Percentiles rank a stretch among this genome's conserved stretches.
Evolutionary conservation across 2,329 filamentous ascomycete species (phyloP).

Genomic region (Cladobotryum protrusum): DNA sequence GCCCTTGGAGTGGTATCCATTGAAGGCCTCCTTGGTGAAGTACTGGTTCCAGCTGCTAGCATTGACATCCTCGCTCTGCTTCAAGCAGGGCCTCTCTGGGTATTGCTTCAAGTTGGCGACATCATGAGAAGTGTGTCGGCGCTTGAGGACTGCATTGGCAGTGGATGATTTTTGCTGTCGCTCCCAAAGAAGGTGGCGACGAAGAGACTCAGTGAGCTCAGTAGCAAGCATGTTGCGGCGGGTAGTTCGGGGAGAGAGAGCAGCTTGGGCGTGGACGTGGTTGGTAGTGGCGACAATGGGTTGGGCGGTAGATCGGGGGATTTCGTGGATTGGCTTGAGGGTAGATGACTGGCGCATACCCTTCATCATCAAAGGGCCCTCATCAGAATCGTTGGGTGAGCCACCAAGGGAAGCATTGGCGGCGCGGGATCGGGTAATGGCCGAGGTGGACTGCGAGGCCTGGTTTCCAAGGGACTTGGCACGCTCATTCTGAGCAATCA

Average conservation of each 20-base stretch:
- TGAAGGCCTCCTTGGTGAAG: slow-evolving; percentile 68
- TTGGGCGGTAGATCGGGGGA: slow-evolving; percentile 62
- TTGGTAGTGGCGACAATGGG: slow-evolving; percentile 71
- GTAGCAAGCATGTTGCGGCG: slow-evolving; percentile 92
- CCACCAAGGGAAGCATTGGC: slow-evolving; percentile 37
- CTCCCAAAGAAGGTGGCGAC: slow-evolving; percentile 89
- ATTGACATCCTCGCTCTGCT: slow-evolving; percentile 55
- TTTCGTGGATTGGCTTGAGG: slow-evolving; percentile 52
- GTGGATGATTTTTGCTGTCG: slow-evolving; percentile 90
- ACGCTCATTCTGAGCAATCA: slow-evolving; percentile 73
- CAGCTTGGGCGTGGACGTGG: slow-evolving; percentile 60
- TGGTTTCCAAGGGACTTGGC: slow-evolving; percentile 62
- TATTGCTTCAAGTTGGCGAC: slow-evolving; percentile 82
- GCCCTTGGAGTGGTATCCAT: slow-evolving; percentile 39
- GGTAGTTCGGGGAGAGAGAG: slow-evolving; percentile 85
- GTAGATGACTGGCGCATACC: slow-evolving; percentile 43
- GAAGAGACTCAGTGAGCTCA: slow-evolving; percentile 86
- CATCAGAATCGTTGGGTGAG: slow-evolving; percentile 55
- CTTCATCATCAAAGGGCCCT: slow-evolving; percentile 60
- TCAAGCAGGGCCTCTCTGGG: slow-evolving; percentile 59
- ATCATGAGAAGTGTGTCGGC: slow-evolving; percentile 84
- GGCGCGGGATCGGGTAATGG: slow-evolving; percentile 59
- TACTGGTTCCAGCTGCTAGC: slow-evolving; percentile 79
- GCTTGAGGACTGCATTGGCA: slow-evolving; percentile 80
- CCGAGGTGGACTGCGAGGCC: slow-evolving; percentile 60